Conservation (phyloP, 371 early-diverging fungal species). For the Mucor plumbeus region DNA sequence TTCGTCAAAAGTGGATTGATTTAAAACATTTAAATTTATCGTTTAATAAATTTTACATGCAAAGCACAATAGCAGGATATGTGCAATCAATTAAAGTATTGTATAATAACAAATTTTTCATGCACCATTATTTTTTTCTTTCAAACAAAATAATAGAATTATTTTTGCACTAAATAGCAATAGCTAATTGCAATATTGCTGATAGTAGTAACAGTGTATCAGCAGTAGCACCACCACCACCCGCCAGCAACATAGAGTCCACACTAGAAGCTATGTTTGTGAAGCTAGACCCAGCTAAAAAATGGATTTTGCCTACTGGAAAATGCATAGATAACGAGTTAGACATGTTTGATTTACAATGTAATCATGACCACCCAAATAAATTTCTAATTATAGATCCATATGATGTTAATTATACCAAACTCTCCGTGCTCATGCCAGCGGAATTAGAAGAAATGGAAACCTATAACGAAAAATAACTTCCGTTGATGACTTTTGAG, state of each 20-base stretch:
- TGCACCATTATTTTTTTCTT: too few relatives aligned
- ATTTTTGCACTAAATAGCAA: too few relatives aligned
- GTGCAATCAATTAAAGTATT: too few relatives aligned
- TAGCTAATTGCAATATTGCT: too few relatives aligned
- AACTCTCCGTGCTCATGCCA: constrained; percentile 13
- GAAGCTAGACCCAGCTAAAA: constrained; percentile 22
- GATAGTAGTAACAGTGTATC: constrained; percentile 12
- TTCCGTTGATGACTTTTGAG: neutral
- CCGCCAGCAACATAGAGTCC: constrained; percentile 11
- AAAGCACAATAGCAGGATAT: too few relatives aligned
- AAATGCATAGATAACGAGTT: constrained; percentile 18
- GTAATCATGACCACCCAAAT: constrained; percentile 15
- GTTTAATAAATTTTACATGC: too few relatives aligned
- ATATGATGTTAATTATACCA: constrained; percentile 16
- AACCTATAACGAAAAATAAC: neutral
- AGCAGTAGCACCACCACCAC: constrained; percentile 19
- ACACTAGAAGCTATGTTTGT: constrained; percentile 13
- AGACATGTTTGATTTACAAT: constrained; percentile 19
- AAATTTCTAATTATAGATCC: constrained; percentile 17
- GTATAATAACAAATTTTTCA: too few relatives aligned
- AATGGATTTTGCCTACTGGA: constrained; percentile 22
- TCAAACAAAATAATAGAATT: too few relatives aligned
- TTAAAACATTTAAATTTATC: too few relatives aligned
- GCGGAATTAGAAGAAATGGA: constrained; percentile 9
- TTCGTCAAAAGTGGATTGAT: too few relatives aligned